Base-by-base conservation (phyloP, 1,284 basidiomycete species). In the Ceratobasidium sp. region DNA sequence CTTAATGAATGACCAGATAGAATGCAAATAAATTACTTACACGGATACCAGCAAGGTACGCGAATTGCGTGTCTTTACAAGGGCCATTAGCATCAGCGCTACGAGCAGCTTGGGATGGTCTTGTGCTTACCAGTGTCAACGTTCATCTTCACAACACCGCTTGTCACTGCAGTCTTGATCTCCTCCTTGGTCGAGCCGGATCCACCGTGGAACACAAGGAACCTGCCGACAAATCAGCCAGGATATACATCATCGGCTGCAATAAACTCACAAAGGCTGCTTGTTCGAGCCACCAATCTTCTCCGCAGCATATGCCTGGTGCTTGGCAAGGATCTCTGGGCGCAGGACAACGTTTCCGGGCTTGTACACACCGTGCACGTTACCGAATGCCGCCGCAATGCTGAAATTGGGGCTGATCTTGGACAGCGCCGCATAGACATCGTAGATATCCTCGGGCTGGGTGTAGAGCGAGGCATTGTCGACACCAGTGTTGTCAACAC, bases 171-270 rank as follows among this genome's bases (percentile, higher is more conserved):
- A 62, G 92, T 95, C 79, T 86, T 86, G 85, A 99, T 99, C 85
- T 99, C 98, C 73, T 98, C 91, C 86, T 97, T 96, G 79, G 92
- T 91, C 46, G 97, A 98, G 73, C 98, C 98, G 73, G 97, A 98
- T 78, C 98, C 98, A 84, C 98, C 98, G 87, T 99, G 98, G 95
- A 99, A 99, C 83, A 99, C 98, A 75, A 99, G 93, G 90, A 92
- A 98, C 79, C 93, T 94, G 75, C 16, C 14, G 58, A 44, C 38
- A 38, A 50, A 57, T 66, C 32, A 66, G 58, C 13, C 21, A 35
- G 21, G 16, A 66, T 18, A 49, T 30, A 30, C 38, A 11, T 11
- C 16, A 23, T 18, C 61, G 49, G 59, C 35, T 18, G 44, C 50
- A 23, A 44, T 32, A 8, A 11, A 84, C 91, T 80, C 77, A 95